Conservation (phyloP, 345 rosid genomes). For the Laguncularia racemosa region DNA sequence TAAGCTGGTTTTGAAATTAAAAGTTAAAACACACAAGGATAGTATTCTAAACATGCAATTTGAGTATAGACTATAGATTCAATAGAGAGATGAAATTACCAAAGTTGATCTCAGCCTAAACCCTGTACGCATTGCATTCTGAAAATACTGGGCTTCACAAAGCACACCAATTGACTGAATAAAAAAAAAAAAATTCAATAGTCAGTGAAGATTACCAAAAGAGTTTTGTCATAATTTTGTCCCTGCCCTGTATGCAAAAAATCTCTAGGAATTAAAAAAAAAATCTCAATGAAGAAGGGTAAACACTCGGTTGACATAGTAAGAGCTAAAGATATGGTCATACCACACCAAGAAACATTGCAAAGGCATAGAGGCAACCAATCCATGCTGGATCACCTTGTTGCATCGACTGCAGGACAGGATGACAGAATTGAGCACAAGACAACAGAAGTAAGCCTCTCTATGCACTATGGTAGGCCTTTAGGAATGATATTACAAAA, state of each 20-base stretch:
- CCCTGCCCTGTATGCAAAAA: neutral
- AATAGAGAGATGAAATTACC: slow-evolving; percentile 38
- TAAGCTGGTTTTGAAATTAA: neutral
- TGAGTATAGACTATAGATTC: neutral
- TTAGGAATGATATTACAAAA: too few species aligned
- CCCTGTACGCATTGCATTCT: slow-evolving; percentile 85
- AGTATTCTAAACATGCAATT: neutral
- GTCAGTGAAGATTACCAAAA: slow-evolving; percentile 8
- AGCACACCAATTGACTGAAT: slow-evolving; percentile 71
- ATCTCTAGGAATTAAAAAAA: neutral
- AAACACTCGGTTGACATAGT: neutral
- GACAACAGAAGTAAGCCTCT: neutral
- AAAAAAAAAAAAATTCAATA: slow-evolving; percentile 11
- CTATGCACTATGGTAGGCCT: neutral
- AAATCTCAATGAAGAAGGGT: neutral
- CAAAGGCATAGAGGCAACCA: slow-evolving; percentile 79
- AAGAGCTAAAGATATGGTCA: slow-evolving; percentile 12
- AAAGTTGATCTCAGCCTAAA: slow-evolving; percentile 82
- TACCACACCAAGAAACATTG: slow-evolving; percentile 81
- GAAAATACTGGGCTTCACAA: slow-evolving; percentile 70
- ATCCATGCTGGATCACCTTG: slow-evolving; percentile 84
- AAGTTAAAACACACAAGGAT: neutral
- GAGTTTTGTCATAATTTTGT: neutral
- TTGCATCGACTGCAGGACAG: slow-evolving; percentile 79
- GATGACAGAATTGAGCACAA: slow-evolving; percentile 3